Base-by-base conservation (phyloP, 495 filamentous ascomycete genomes). In the Xylaria nigripes region DNA sequence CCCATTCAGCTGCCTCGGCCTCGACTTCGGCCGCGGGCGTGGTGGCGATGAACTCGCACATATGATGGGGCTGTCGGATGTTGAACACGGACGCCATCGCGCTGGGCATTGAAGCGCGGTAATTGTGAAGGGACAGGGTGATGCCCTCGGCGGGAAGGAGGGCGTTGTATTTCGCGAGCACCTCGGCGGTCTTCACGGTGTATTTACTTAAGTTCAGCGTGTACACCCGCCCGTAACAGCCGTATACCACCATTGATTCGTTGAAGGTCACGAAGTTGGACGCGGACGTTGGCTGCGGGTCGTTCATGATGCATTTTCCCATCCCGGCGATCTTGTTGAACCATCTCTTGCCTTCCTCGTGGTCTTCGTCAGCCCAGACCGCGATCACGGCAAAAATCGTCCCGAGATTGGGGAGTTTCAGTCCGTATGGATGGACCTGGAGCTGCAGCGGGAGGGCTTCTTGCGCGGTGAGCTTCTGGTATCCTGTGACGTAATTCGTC, bases 291-390 rank as follows among this genome's bases (percentile, higher is more conserved):
- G 50, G 21, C 22, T 53, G 41, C 3, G 51, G 51, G 44, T 47
- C 47, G 34, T 54, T 54, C 44, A 54, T 23, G 21, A 54, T 19
- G 34, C 51, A 54, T 3, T 6, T 29, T 0, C 32, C 44, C n/a
- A 54, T n/a, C 16, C 15, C 44, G 3, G 51, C 51, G 23, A 54
- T 21, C 24, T 41, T 54, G 30, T n/a, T 7, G 4, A 54, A 41
- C 51, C 51, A 47, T 30, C 42, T 47, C 32, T 47, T 54, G 10
- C 51, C 51, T n/a, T 54, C 44, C 19, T 40, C 23, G 27, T 54
- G 51, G 32, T 54, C 22, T 21, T 15, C 44, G 18, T 48, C 30
- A 3, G 44, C 43, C 51, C 51, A 54, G 4, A 30, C 29, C 0
- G 43, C 51, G 2, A 32, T 10, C 0, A 54, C 16, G 1, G 43